Conservation (phyloP, 2,329 filamentous ascomycete genomes). For the Fusarium camptoceras region DNA sequence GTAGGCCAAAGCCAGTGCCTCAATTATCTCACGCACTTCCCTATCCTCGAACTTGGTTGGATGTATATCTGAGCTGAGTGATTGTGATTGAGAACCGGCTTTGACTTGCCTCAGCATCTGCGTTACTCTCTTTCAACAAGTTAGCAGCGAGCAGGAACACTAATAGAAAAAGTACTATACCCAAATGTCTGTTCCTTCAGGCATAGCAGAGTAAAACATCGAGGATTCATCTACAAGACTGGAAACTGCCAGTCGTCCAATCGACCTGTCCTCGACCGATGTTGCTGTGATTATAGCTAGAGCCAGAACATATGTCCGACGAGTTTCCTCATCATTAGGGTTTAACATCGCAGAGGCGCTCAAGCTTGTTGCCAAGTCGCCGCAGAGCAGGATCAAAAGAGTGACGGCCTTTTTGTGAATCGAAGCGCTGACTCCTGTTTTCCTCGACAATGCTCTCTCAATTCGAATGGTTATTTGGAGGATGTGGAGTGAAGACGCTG, state of each 20-base stretch:
- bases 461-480: constrained; percentile 55
- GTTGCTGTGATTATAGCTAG: constrained; percentile 54
- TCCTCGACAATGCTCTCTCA: constrained; percentile 37
- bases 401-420: constrained; percentile 53
- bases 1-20: constrained; percentile 47
- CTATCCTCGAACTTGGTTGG: constrained; percentile 48
- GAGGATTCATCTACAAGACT: constrained; percentile 58
- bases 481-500: constrained; percentile 50
- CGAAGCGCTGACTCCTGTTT: constrained; percentile 29
- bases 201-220: constrained; percentile 50
- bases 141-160: constrained; percentile 37
- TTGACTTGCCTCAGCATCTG: constrained; percentile 47
- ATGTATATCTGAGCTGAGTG: constrained; percentile 41
- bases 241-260: constrained; percentile 56
- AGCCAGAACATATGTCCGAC: constrained; percentile 53
- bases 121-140: constrained; percentile 45
- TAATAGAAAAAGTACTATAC: constrained; percentile 48
- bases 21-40: constrained; percentile 47
- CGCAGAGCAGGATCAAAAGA: constrained; percentile 57
- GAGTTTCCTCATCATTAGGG: constrained; percentile 45
- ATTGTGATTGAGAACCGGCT: constrained; percentile 28
- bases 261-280: constrained; percentile 49
- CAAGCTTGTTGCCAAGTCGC: constrained; percentile 53
- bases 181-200: constrained; percentile 56
- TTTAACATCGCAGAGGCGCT: constrained; percentile 49